Evolutionary conservation across 2,329 filamentous ascomycete genomes (phyloP), one percentile per base, ranked within the genome.

Genomic region (Aspergillus quadrilineatus): DNA sequence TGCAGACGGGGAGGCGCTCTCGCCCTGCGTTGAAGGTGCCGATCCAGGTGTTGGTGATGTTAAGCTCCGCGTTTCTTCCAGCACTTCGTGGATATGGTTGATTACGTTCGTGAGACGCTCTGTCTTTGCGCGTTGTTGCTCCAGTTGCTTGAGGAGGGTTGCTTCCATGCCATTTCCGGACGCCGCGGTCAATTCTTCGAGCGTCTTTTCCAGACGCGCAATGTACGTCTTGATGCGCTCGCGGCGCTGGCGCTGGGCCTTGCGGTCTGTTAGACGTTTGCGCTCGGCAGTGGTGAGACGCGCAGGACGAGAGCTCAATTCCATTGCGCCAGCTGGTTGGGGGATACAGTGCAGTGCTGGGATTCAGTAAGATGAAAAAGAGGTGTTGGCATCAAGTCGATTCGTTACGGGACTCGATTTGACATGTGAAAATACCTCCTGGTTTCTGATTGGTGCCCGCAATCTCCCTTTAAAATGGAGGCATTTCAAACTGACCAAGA

Each of bases 181-280:
- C 9, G 51, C 34, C 10, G 46, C 51, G 6, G 56, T 58, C 5
- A 58, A 42, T 12, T 58, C 56, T 26, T 54, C 50, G 32, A 55
- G 15, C 10, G 53, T 55, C 30, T 39, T 56, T 49, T 59, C 57
- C 12, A 59, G 45, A 6, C 46, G 57, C 6, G 53, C 41, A 51
- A 57, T 59, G 34, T 59, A 52, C 6, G 53, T 37, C 42, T 59
- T 59, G 37, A 59, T 53, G 37, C 57, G 57, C 36, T 59, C 57
- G 28, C 57, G 57, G 36, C 54, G 53, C 22, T 59, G 55, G 15
- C 57, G 45, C 42, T 59, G 57, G 32, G 57, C 57, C 49, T 52
- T 52, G 45, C 57, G 57, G 42, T 59, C 57, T 22, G 57, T 59
- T 6, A 56, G 50, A 8, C 57, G 57, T 52, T 59, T 59, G 9